Evolutionary conservation across 768 basidiomycete species (phyloP).

Genomic region (Lactarius vividus): DNA sequence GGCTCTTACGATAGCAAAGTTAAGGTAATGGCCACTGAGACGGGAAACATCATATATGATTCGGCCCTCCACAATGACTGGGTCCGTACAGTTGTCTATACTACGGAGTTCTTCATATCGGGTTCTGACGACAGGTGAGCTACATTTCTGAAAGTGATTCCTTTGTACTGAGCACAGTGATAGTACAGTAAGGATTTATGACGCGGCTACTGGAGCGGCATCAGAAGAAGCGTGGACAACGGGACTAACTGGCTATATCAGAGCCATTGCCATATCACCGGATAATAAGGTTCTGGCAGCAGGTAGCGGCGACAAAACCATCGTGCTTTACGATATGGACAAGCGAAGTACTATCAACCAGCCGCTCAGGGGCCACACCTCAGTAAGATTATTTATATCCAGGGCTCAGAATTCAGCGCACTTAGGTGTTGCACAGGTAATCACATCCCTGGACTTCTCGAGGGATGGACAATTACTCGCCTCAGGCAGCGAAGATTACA

Average conservation of each 20-base stretch:
- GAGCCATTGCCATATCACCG: constrained; percentile 31
- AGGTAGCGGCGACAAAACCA: constrained; percentile 10
- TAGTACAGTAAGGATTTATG: constrained; percentile 19
- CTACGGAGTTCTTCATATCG: constrained; percentile 2
- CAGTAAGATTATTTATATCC: constrained; percentile 1
- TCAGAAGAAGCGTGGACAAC: constrained; percentile 10
- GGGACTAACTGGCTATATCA: constrained; percentile 13
- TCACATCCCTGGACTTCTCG: constrained; percentile 9
- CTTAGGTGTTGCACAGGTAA: background rate
- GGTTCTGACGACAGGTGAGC: constrained; percentile 12
- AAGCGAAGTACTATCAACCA: background rate
- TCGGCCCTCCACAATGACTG: constrained; percentile 18
- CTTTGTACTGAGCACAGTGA: background rate
- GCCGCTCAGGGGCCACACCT: constrained; percentile 7
- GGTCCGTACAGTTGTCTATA: constrained; percentile 7
- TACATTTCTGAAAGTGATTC: background rate
- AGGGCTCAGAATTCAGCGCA: background rate
- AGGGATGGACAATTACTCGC: constrained; percentile 9
- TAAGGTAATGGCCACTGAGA: constrained; percentile 8
- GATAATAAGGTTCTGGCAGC: constrained; percentile 30
- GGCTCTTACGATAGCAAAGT: constrained; percentile 17
- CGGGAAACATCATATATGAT: constrained; percentile 8
- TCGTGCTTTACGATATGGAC: constrained; percentile 19
- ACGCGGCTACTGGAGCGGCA: constrained; percentile 8
- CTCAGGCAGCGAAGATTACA: constrained; percentile 10